These are phyloP conservation scores for Thielaviopsis punctulata DNA, from an alignment of 2,329 filamentous ascomycete genomes.

Conservation along the genomic window DNA sequence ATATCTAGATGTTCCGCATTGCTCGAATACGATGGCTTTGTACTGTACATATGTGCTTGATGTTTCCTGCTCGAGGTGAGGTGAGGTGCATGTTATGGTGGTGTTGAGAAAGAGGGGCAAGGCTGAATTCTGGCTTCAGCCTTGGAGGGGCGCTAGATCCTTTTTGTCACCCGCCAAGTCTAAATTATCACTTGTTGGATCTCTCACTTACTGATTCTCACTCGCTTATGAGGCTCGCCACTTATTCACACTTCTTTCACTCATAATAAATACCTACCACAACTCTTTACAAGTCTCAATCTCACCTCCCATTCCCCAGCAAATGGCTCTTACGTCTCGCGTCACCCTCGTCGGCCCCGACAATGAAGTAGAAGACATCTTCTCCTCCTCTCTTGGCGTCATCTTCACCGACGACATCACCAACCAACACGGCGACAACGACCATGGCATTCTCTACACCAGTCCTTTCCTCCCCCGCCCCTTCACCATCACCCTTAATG, in stretches of 20 bases:
- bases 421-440: slow-evolving; percentile 47
- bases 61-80: not conserved
- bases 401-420: slow-evolving; percentile 52
- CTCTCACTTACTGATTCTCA: not conserved
- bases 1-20: not conserved
- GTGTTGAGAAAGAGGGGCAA: not conserved
- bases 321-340: slow-evolving; percentile 28
- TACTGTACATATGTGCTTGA: not conserved
- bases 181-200: not conserved
- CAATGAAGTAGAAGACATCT: slow-evolving; percentile 39
- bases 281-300: not conserved
- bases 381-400: slow-evolving; percentile 39
- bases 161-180: not conserved
- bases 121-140: not conserved
- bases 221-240: too few species aligned
- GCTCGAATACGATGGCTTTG: not conserved
- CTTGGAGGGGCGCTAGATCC: not conserved
- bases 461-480: slow-evolving; percentile 31
- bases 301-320: not conserved
- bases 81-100: not conserved
- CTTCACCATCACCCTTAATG: slow-evolving; percentile 27
- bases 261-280: not conserved
- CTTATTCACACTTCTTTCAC: not conserved
- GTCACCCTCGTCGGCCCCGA: slow-evolving; percentile 19
- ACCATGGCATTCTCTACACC: slow-evolving; percentile 40